Percentiles rank a stretch among this genome's conserved stretches.
phyloP scores from a whole-genome alignment of 495 filamentous ascomycete genomes.

The Aspergillus ellipticus region DNA sequence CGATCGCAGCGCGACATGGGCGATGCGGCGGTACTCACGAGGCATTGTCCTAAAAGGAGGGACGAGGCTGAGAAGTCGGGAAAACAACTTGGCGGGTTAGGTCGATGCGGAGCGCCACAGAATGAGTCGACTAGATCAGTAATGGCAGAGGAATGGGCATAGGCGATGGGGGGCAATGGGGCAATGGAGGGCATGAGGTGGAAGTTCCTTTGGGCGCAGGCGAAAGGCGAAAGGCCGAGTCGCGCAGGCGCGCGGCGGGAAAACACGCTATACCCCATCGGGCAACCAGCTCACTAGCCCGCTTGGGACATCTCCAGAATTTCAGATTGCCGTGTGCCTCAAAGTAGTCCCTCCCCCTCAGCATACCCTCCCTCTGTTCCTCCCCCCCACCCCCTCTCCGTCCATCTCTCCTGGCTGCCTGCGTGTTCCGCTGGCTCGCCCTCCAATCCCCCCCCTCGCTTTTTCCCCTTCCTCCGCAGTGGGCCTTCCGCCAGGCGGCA shows the following conservation, averaged over 20 bases:
- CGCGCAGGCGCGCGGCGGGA: constrained; percentile 18
- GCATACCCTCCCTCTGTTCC: neutral
- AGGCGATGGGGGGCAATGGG: neutral
- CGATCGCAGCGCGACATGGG: constrained; percentile 8
- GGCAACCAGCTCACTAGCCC: constrained; percentile 34
- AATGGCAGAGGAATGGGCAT: neutral
- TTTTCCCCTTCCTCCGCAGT: constrained; percentile 13
- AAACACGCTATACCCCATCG: constrained; percentile 34
- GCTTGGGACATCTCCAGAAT: constrained; percentile 27
- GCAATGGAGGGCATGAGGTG: neutral
- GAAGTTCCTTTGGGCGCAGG: neutral
- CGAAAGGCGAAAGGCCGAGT: constrained; percentile 12
- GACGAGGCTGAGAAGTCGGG: constrained; percentile 22
- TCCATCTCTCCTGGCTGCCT: constrained; percentile 14
- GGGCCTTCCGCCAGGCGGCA: constrained; percentile 31
- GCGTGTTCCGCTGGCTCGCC: constrained; percentile 10
- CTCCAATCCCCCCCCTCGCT: constrained; percentile 3
- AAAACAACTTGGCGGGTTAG: constrained; percentile 35
- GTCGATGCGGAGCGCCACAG: neutral
- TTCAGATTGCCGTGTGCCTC: constrained; percentile 13
- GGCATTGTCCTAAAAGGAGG: constrained; percentile 31
- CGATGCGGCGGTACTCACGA: constrained; percentile 30
- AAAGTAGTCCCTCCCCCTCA: neutral
- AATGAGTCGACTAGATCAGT: neutral
- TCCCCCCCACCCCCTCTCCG: constrained; percentile 6